Base-by-base conservation (phyloP, 805 yeast species). In the Candida quercuum region DNA sequence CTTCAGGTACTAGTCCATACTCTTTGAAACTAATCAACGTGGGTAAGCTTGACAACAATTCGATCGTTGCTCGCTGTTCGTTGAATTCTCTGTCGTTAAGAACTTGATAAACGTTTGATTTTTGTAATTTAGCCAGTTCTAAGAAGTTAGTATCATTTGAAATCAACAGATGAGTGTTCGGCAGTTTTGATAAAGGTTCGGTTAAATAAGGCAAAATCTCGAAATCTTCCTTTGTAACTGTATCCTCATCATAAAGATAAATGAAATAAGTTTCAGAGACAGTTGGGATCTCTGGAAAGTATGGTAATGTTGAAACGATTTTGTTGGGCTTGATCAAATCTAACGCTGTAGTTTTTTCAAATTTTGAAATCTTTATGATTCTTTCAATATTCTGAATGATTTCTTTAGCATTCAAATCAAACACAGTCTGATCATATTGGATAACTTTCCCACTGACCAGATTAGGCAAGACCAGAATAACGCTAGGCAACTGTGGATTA, bases 11-110 rank as follows among this genome's bases (percentile, higher is more conserved):
- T 38, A 74, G 52, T 12, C 76, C 63, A 37, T 73, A 71, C 37
- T 81, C 81, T 47, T 74, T 80, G 55, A 80, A 72, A 17, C 81
- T 62, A 22, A 78, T 59, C 15, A 84, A 48, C 13, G 85, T 76
- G 2, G 94, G 94, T 25, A 65, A 64, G 7, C 80, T 67, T 0
- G 87, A 68, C 19, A 78, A 54, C 2, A 81, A 66, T 20, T 75
- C 71, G 18, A 82, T 64, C 14, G 66, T 56, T 43, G 65, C 67
- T 63, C 72, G 55, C 15, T 69, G 71, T 36, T 68, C 65, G 52
- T 76, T 64, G 43, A 66, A 71, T 30, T 48, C 51, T 11, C 38
- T 60, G 32, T 69, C 60, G 46, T 74, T 71, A 21, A 76, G 61
- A 40, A 72, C 50, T 15, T 60, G 56, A 28, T 60, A 50, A 12